Conservation (phyloP, 2,329 filamentous ascomycete species). For the Juglanconis oblonga region DNA sequence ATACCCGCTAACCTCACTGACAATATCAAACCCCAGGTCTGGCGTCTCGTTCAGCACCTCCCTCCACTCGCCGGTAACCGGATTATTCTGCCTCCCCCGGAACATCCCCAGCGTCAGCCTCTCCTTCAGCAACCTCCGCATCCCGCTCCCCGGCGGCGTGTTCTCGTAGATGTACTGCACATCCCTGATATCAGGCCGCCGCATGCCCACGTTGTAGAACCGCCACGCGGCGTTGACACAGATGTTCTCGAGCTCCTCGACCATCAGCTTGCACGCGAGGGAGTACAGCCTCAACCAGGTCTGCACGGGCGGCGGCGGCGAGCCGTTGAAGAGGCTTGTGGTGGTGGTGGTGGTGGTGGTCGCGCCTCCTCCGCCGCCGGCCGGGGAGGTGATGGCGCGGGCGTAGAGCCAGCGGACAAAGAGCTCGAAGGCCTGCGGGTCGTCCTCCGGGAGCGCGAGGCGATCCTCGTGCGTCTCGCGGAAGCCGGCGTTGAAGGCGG, state of each 20-base stretch:
- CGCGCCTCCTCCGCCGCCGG: neutral
- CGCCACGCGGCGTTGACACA: slow-evolving; percentile 12
- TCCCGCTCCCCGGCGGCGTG: slow-evolving; percentile 7
- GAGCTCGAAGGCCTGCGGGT: slow-evolving; percentile 15
- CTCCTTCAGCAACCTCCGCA: slow-evolving; percentile 13
- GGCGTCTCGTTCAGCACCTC: slow-evolving; percentile 12
- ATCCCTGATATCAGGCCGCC: slow-evolving; percentile 13
- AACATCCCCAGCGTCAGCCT: slow-evolving; percentile 14
- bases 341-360: neutral
- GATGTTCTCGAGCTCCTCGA: slow-evolving; percentile 16
- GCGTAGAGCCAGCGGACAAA: slow-evolving; percentile 17
- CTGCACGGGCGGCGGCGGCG: slow-evolving; percentile 6
- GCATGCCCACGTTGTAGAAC: slow-evolving; percentile 13
- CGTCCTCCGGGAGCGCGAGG: slow-evolving; percentile 14
- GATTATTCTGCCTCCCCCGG: slow-evolving; percentile 15
- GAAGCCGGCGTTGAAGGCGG: slow-evolving; percentile 16
- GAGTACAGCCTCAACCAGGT: slow-evolving; percentile 12
- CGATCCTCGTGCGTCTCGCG: slow-evolving; percentile 8
- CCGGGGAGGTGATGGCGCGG: slow-evolving; percentile 2
- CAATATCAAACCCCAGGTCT: slow-evolving; percentile 13
- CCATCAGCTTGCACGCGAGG: slow-evolving; percentile 14
- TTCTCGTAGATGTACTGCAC: slow-evolving; percentile 16
- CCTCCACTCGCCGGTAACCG: slow-evolving; percentile 10
- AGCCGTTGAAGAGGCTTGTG: neutral
- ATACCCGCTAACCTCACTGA: slow-evolving; percentile 11